These are phyloP conservation scores for Candida xiaguanensis DNA, from an alignment of 805 yeast genomes.

Conservation along the genomic window DNA sequence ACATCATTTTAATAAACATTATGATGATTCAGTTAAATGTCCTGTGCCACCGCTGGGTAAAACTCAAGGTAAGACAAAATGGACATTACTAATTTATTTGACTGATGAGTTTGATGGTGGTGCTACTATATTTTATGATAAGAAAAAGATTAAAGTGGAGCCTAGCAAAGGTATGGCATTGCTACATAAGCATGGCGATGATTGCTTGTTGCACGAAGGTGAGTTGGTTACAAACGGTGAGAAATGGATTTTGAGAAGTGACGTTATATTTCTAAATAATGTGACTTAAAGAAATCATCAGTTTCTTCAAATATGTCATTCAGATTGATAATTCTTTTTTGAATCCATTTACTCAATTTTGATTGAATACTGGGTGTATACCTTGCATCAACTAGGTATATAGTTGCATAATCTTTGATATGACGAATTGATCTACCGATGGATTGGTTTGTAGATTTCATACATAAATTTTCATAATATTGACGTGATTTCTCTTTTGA, in stretches of 20 bases:
- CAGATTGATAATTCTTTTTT: constrained; percentile 17
- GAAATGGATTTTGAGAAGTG: constrained; percentile 64
- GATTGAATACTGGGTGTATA: constrained; percentile 47
- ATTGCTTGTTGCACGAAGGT: constrained; percentile 59
- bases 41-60: constrained; percentile 19
- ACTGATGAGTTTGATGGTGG: constrained; percentile 58
- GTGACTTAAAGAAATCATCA: constrained; percentile 21
- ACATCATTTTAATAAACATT: constrained; percentile 58
- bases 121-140: constrained; percentile 50
- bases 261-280: constrained; percentile 28
- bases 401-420: constrained; percentile 71
- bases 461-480: constrained; percentile 79
- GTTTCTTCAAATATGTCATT: constrained; percentile 19
- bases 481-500: constrained; percentile 49
- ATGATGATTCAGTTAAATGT: constrained; percentile 52
- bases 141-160: constrained; percentile 32
- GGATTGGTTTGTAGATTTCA: constrained; percentile 90
- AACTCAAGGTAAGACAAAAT: constrained; percentile 41
- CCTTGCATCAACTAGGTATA: constrained; percentile 67
- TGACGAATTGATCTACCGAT: constrained; percentile 91
- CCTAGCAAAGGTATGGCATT: constrained; percentile 56
- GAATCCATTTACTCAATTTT: constrained; percentile 75
- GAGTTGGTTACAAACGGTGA: constrained; percentile 47
- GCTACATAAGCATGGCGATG: constrained; percentile 64
- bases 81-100: constrained; percentile 59